A percentile compares a stretch with the other conserved stretches of the same genome.
Conservation (phyloP, 2,329 filamentous ascomycete genomes). For the Verticillium klebahnii region DNA sequence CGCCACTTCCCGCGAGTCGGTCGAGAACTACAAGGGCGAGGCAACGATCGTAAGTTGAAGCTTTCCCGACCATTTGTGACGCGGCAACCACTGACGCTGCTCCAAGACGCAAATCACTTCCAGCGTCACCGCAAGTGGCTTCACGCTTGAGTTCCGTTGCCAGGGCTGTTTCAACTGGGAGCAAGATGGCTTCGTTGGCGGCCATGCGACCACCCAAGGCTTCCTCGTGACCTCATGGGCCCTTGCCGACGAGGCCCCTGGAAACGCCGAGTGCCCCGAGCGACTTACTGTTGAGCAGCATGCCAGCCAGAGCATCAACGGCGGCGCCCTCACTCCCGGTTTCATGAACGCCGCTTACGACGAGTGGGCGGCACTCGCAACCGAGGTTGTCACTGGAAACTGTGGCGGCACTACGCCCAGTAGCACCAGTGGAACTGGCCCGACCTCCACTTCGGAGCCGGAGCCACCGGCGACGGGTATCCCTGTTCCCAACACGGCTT, state of each 20-base stretch:
- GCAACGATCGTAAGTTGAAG: slow-evolving; percentile 39
- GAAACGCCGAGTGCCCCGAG: slow-evolving; percentile 35
- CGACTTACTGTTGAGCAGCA: slow-evolving; percentile 47
- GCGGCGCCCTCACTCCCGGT: slow-evolving; percentile 30
- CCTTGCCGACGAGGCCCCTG: slow-evolving; percentile 38
- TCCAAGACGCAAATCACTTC: slow-evolving; percentile 49
- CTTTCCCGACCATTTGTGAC: background rate
- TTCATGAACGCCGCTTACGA: slow-evolving; percentile 35
- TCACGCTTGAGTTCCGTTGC: slow-evolving; percentile 62
- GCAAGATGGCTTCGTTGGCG: slow-evolving; percentile 38
- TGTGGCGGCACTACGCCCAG: slow-evolving; percentile 24
- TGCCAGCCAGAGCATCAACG: slow-evolving; percentile 47
- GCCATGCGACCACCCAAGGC: slow-evolving; percentile 38
- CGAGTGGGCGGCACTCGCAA: slow-evolving; percentile 38
- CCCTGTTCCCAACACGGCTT: slow-evolving; percentile 30
- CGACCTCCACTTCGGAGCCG: slow-evolving; percentile 18
- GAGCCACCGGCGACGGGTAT: slow-evolving; percentile 25
- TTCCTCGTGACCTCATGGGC: slow-evolving; percentile 51
- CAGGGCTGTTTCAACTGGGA: slow-evolving; percentile 51
- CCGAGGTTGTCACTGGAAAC: slow-evolving; percentile 29
- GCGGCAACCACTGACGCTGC: background rate
- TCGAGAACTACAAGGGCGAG: slow-evolving; percentile 55
- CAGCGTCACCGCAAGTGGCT: slow-evolving; percentile 52
- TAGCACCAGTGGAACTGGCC: background rate
- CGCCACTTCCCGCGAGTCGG: slow-evolving; percentile 23